Evolutionary conservation across 2,329 filamentous ascomycete species (phyloP).

Genomic region (Ophiostoma perfectum): DNA sequence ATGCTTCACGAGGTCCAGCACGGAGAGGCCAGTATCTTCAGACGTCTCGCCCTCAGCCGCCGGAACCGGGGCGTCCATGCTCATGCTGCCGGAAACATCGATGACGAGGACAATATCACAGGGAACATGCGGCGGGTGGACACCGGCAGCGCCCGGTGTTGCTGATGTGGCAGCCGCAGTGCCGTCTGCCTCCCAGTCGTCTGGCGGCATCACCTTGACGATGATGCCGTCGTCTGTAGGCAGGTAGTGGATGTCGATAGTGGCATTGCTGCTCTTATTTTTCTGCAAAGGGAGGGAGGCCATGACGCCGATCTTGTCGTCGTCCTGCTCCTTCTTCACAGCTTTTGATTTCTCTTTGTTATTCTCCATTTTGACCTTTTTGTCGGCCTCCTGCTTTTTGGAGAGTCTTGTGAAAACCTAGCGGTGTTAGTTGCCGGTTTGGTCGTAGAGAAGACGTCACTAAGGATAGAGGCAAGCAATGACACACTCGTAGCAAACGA

Average conservation of each 20-base stretch:
- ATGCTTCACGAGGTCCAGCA: conserved; percentile 57
- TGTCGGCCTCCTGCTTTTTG: neutral
- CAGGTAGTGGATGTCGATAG: conserved; percentile 26
- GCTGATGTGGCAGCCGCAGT: neutral
- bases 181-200: conserved; percentile 28
- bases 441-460: neutral
- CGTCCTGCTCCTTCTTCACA: neutral
- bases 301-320: neutral
- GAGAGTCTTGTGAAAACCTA: neutral
- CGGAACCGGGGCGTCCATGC: conserved; percentile 42
- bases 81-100: conserved; percentile 57
- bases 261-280: neutral
- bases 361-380: neutral
- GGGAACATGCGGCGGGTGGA: conserved; percentile 34
- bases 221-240: conserved; percentile 39
- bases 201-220: conserved; percentile 44
- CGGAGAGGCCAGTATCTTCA: conserved; percentile 47
- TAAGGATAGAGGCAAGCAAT: neutral
- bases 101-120: conserved; percentile 59
- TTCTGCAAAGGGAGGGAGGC: neutral
- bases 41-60: conserved; percentile 34
- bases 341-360: neutral
- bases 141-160: conserved; percentile 18
- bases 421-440: neutral
- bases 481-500: neutral